A percentile compares a stretch with the other conserved stretches of the same genome.
Conservation (phyloP, 2,329 filamentous ascomycete species). For the Elsinoe perseae region DNA sequence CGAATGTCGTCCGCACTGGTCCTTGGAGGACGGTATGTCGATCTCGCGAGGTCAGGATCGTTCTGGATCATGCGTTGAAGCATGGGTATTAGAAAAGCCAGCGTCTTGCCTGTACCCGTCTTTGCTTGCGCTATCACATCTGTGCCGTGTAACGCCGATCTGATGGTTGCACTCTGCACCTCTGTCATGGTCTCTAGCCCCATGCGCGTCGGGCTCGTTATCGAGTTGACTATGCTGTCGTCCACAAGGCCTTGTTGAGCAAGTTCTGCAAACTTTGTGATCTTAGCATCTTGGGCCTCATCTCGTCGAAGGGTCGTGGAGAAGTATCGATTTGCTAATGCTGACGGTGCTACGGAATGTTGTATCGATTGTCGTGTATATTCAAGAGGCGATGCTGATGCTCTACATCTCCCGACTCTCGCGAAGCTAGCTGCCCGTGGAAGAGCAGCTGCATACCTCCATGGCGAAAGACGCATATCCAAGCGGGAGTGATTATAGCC, state of each 20-base stretch:
- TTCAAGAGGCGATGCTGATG: conserved; percentile 21
- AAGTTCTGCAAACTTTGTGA: conserved; percentile 41
- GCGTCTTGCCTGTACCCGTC: conserved; percentile 93
- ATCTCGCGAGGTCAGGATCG: conserved; percentile 54
- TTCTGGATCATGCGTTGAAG: conserved; percentile 67
- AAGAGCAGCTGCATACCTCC: conserved; percentile 35
- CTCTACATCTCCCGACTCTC: conserved; percentile 21
- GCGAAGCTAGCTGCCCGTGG: conserved; percentile 28
- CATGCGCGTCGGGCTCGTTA: conserved; percentile 57
- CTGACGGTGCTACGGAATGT: conserved; percentile 23
- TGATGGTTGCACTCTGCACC: conserved; percentile 79
- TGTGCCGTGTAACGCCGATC: conserved; percentile 65
- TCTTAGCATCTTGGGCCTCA: conserved; percentile 17
- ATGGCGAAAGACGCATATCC: conserved; percentile 13
- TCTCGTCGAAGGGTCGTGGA: conserved; percentile 17
- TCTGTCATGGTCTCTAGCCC: conserved; percentile 80
- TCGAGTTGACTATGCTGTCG: conserved; percentile 55
- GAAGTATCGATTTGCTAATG: conserved; percentile 20
- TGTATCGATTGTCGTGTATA: conserved; percentile 14
- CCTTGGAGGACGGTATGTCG: conserved; percentile 39
- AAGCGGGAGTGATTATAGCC: too few relatives aligned
- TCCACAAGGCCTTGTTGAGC: conserved; percentile 49
- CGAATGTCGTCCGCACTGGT: conserved; percentile 48
- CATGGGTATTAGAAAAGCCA: conserved; percentile 83
- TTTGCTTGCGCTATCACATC: conserved; percentile 93